Percentiles rank a stretch among this genome's conserved stretches.
Conservation (phyloP, 1,284 basidiomycete genomes). For the Flammula alnicola region DNA sequence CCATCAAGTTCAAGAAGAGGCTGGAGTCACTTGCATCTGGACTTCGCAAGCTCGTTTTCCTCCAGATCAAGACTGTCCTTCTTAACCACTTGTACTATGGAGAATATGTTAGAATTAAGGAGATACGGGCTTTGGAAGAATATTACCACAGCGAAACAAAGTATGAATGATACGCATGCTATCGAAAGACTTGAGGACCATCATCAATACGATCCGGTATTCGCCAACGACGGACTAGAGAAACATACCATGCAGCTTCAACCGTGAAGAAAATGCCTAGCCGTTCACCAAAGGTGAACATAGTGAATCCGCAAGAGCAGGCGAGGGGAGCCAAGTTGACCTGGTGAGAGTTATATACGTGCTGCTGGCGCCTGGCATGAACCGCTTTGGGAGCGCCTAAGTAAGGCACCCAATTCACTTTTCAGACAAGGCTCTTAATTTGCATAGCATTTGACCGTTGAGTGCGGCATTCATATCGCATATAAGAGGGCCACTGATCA, state of each 20-base stretch:
- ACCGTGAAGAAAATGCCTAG: conserved; percentile 28
- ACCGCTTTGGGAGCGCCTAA: no score
- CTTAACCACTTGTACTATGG: conserved; percentile 24
- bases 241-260: conserved; percentile 26
- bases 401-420: no score
- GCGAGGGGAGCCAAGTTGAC: neutral
- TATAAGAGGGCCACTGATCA: no score
- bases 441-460: no score
- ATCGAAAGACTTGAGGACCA: conserved; percentile 16
- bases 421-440: no score
- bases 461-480: no score
- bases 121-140: no score
- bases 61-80: conserved; percentile 18
- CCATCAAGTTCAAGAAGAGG: conserved; percentile 36
- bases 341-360: neutral
- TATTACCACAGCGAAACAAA: conserved; percentile 27
- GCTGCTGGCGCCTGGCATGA: neutral
- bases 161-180: conserved; percentile 19
- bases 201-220: neutral
- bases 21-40: conserved; percentile 31
- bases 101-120: no score
- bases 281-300: conserved; percentile 26
- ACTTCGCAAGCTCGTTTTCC: conserved; percentile 8
- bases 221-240: no score
- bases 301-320: neutral